phyloP scores from a whole-genome alignment of 1,284 basidiomycete species.

The Meira nashicola region DNA sequence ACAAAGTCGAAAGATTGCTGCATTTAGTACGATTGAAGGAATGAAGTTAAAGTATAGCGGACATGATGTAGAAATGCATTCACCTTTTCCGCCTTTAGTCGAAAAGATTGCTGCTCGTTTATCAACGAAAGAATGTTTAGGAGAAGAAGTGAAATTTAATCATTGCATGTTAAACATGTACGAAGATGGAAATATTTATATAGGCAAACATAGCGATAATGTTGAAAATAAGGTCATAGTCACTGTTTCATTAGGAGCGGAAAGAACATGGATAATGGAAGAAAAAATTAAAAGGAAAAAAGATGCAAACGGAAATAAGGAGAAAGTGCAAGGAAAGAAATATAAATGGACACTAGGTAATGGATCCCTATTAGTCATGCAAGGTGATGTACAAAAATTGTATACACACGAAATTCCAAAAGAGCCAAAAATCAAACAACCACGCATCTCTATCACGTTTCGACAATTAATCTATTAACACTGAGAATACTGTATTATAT shows the following conservation, averaged over 20 bases:
- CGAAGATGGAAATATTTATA: conserved; percentile 57
- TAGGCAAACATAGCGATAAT: conserved; percentile 55
- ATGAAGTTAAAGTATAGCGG: conserved; percentile 55
- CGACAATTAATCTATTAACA: conserved; percentile 4
- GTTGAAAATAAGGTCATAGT: conserved; percentile 57
- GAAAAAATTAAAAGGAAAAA: conserved; percentile 2
- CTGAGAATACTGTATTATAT: too few species aligned
- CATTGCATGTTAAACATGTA: conserved; percentile 60
- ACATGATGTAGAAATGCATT: conserved; percentile 53
- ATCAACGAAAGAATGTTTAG: conserved; percentile 50
- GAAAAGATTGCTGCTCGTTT: conserved; percentile 54
- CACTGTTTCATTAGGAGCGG: conserved; percentile 57
- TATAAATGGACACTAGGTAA: conserved; percentile 54
- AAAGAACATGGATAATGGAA: conserved; percentile 57
- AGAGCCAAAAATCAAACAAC: conserved; percentile 32
- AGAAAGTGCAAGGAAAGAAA: conserved; percentile 9
- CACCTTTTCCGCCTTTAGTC: conserved; percentile 56
- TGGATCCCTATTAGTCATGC: conserved; percentile 60
- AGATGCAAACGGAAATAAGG: not conserved
- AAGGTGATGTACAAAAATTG: conserved; percentile 57
- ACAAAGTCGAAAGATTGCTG: conserved; percentile 57
- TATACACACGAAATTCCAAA: conserved; percentile 56
- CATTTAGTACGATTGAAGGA: conserved; percentile 55
- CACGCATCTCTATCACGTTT: conserved; percentile 20
- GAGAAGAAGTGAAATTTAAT: conserved; percentile 56